Conservation (phyloP, 441 rosid genomes). For the Arabidopsis hybrid region DNA sequence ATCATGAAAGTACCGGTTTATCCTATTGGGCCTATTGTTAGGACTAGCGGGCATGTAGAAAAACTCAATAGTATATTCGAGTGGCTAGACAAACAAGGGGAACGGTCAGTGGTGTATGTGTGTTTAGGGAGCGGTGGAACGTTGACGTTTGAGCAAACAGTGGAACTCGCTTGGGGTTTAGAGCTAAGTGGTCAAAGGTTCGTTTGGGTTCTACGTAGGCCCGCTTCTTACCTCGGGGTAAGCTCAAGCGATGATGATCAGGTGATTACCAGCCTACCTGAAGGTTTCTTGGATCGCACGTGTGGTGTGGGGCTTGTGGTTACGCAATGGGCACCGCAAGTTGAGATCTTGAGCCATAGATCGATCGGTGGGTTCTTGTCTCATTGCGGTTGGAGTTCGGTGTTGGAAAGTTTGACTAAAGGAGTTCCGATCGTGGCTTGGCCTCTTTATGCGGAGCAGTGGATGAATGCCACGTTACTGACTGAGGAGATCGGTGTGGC, state of each 20-base stretch:
- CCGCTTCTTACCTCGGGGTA: slow-evolving; percentile 29
- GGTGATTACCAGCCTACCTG: slow-evolving; percentile 43
- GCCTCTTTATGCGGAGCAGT: slow-evolving; percentile 61
- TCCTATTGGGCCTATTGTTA: slow-evolving; percentile 51
- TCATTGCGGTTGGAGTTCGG: slow-evolving; percentile 62
- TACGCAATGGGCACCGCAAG: slow-evolving; percentile 58
- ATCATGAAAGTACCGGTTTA: slow-evolving; percentile 47
- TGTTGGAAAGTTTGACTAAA: slow-evolving; percentile 48
- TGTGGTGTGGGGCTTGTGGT: slow-evolving; percentile 46
- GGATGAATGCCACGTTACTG: slow-evolving; percentile 55
- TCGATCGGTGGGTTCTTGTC: slow-evolving; percentile 59
- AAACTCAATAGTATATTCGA: slow-evolving; percentile 29
- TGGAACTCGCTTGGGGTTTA: slow-evolving; percentile 56
- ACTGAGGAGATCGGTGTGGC: slow-evolving; percentile 53
- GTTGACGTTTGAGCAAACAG: slow-evolving; percentile 51
- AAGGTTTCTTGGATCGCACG: slow-evolving; percentile 52
- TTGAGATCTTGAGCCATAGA: slow-evolving; percentile 51
- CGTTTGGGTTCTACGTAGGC: slow-evolving; percentile 56
- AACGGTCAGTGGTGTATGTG: slow-evolving; percentile 55
- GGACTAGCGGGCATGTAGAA: slow-evolving; percentile 43
- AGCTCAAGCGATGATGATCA: slow-evolving; percentile 32
- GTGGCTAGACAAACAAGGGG: slow-evolving; percentile 53
- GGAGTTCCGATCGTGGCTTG: slow-evolving; percentile 59
- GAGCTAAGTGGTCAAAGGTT: slow-evolving; percentile 53
- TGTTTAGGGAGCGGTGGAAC: slow-evolving; percentile 72